A percentile compares a stretch with the other conserved stretches of the same genome.
These are phyloP conservation scores for Drechslerella dactyloides DNA, from an alignment of 2,329 filamentous ascomycete species.

Conservation along the genomic window DNA sequence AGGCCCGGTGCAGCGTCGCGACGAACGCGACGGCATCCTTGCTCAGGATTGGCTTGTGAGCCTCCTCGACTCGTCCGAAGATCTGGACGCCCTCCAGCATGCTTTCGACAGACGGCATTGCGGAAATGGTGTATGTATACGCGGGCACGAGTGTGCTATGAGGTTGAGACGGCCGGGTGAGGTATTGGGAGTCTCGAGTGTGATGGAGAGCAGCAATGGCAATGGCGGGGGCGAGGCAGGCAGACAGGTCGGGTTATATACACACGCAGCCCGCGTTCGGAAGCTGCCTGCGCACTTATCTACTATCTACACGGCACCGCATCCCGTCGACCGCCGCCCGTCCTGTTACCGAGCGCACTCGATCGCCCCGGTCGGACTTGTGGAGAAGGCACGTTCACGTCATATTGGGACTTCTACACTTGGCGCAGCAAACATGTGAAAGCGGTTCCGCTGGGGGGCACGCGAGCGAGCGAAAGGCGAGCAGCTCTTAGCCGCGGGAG, in stretches of 20 bases:
- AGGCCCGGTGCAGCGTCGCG: conserved; percentile 90
- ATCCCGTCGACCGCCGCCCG: conserved; percentile 13
- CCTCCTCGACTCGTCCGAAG: conserved; percentile 76
- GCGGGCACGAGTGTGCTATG: not conserved
- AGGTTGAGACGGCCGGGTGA: not conserved
- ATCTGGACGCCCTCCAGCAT: conserved; percentile 89
- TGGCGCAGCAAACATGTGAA: conserved; percentile 38
- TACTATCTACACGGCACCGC: not conserved
- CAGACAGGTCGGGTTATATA: not conserved
- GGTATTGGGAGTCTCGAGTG: too few relatives aligned
- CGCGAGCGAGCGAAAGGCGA: conserved; percentile 28
- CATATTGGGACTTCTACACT: conserved; percentile 9
- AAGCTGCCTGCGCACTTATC: conserved; percentile 1
- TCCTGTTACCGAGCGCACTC: not conserved
- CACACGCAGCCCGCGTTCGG: not conserved
- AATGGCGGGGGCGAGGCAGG: not conserved
- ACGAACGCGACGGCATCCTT: conserved; percentile 81
- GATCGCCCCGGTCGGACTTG: conserved; percentile 14
- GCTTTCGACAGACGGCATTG: conserved; percentile 73
- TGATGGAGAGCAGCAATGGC: not conserved
- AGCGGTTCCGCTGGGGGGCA: conserved; percentile 4
- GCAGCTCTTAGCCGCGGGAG: conserved; percentile 38
- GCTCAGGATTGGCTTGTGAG: conserved; percentile 87
- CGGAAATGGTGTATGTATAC: conserved; percentile 53
- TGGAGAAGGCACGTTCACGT: conserved; percentile 29